Conservation (phyloP, 1,284 basidiomycete species). For the Ceratobasidium sp. region DNA sequence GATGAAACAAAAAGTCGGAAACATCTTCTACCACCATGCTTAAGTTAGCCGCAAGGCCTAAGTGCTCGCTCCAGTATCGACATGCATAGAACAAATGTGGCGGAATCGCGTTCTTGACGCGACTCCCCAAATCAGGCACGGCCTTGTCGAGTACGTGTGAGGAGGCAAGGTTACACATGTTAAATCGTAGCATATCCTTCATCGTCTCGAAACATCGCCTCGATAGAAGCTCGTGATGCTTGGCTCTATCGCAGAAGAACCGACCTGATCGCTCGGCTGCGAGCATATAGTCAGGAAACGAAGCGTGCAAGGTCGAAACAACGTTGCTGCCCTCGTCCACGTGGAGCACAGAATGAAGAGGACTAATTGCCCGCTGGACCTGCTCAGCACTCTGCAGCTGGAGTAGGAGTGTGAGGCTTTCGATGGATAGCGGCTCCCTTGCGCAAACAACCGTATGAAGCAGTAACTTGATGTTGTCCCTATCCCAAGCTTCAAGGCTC, state of each 20-base stretch:
- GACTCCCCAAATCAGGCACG: background rate
- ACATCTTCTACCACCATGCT: background rate
- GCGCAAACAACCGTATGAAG: background rate
- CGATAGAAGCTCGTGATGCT: background rate
- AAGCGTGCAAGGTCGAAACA: background rate
- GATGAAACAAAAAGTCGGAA: background rate
- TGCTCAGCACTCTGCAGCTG: background rate
- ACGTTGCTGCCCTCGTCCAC: background rate
- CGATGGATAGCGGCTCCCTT: background rate
- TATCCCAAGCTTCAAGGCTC: background rate
- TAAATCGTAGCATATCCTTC: conserved; percentile 11
- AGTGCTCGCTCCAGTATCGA: conserved; percentile 19
- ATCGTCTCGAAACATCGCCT: conserved; percentile 9
- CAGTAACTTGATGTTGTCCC: background rate
- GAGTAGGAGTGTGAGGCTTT: background rate
- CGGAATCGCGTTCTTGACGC: background rate
- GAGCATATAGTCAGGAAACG: conserved; percentile 3
- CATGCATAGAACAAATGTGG: conserved; percentile 14
- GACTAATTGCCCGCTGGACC: background rate
- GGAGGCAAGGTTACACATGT: background rate
- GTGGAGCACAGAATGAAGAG: conserved; percentile 17
- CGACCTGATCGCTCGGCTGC: background rate
- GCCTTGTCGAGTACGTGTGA: background rate
- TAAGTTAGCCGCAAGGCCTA: background rate
- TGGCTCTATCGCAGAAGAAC: background rate